Evolutionary conservation across 768 basidiomycete species (phyloP).

Genomic region (Pleurotus tuoliensis): DNA sequence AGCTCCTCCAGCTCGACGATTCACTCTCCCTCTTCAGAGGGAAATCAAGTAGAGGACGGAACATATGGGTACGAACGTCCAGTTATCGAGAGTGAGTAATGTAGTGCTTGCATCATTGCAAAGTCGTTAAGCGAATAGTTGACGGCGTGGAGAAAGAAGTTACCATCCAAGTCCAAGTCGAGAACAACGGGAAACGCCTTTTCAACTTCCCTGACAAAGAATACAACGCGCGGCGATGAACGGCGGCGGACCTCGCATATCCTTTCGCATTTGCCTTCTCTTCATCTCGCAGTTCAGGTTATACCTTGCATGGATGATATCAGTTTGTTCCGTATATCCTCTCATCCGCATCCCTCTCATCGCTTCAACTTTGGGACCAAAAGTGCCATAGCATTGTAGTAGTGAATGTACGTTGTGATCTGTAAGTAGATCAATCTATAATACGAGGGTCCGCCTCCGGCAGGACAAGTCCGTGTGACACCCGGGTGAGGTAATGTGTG

Average conservation of each 20-base stretch:
- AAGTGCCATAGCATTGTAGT: background rate
- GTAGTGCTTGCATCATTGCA: background rate
- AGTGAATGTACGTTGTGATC: no score
- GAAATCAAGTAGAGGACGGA: conserved; percentile 23
- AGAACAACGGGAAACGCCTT: conserved; percentile 55
- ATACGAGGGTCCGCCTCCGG: no score
- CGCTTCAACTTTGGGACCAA: background rate
- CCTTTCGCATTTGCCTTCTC: background rate
- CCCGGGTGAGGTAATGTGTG: no score
- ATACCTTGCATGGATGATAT: background rate
- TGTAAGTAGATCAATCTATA: no score
- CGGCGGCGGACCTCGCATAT: background rate
- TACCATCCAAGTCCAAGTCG: conserved; percentile 51
- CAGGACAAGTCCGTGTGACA: no score
- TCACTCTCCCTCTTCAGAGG: conserved; percentile 19
- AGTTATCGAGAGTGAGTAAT: conserved; percentile 47
- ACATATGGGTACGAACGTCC: conserved; percentile 31
- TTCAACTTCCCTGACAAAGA: conserved; percentile 63
- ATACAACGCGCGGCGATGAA: background rate
- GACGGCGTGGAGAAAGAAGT: conserved; percentile 48
- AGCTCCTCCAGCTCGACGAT: conserved; percentile 32
- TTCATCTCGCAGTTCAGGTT: background rate
- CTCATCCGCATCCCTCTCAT: background rate
- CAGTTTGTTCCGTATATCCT: background rate
- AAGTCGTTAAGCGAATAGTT: conserved; percentile 23